A percentile compares a stretch with the other conserved stretches of the same genome.
These are phyloP conservation scores for Pestalotiopsis sp. DNA, from an alignment of 2,329 filamentous ascomycete genomes.

Conservation along the genomic window DNA sequence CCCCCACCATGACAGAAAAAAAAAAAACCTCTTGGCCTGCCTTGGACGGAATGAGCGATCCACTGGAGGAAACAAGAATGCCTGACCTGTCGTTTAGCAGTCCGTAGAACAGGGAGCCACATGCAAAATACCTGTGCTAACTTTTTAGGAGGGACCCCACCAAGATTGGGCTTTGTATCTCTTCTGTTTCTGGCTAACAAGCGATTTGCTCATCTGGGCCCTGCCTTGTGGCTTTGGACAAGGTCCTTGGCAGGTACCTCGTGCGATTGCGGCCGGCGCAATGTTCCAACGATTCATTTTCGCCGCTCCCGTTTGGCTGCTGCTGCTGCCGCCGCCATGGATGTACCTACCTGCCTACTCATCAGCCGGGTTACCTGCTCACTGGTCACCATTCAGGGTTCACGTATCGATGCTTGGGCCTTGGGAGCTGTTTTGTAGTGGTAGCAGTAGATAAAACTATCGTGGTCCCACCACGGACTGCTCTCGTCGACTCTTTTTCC, in stretches of 20 bases:
- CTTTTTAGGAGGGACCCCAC: neutral
- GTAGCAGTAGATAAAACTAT: slow-evolving; percentile 10
- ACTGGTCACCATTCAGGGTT: slow-evolving; percentile 10
- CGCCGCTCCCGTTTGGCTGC: neutral
- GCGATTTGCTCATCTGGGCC: neutral
- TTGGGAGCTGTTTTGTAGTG: neutral
- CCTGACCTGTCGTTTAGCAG: neutral
- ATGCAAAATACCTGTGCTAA: neutral
- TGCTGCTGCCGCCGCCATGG: neutral
- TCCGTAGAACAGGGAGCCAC: neutral
- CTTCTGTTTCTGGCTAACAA: neutral
- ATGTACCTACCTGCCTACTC: neutral
- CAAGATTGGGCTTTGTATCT: slow-evolving; percentile 5
- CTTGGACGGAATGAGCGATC: neutral
- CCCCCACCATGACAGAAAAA: neutral
- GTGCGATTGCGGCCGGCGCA: slow-evolving; percentile 2
- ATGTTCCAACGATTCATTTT: slow-evolving; percentile 1
- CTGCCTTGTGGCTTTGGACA: neutral
- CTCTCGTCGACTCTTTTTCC: neutral
- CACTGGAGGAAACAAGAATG: neutral
- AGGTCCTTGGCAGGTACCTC: neutral
- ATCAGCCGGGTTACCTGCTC: neutral
- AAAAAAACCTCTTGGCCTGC: neutral
- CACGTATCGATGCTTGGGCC: slow-evolving; percentile 2
- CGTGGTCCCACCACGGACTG: slow-evolving; percentile 5